Conservation (phyloP, 164 flowering plant genomes). For the Cinnamomum chago region DNA sequence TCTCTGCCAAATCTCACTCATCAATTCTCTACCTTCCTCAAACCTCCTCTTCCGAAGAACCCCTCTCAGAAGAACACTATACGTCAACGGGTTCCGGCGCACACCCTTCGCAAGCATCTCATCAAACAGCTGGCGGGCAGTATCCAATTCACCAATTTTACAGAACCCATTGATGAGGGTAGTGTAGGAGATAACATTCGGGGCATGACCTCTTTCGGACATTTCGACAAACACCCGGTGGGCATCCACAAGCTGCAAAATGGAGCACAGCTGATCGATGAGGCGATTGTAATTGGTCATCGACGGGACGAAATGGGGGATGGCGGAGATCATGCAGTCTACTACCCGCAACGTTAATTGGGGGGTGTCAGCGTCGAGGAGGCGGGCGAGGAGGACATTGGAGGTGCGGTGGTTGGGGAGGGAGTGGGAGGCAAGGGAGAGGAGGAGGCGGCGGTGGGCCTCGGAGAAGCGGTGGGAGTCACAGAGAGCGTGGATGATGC, state of each 20-base stretch:
- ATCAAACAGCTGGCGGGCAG: constrained; percentile 59
- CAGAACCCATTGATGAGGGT: constrained; percentile 64
- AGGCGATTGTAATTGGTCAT: constrained; percentile 68
- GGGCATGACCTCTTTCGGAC: constrained; percentile 51
- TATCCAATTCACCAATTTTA: constrained; percentile 39
- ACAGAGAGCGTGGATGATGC: constrained; percentile 76
- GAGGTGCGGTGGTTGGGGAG: constrained; percentile 77
- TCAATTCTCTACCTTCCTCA: constrained; percentile 42
- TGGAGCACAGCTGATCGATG: constrained; percentile 55
- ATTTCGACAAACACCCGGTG: constrained; percentile 54
- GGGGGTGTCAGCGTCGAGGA: constrained; percentile 53
- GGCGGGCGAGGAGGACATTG: constrained; percentile 72
- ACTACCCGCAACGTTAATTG: constrained; percentile 34
- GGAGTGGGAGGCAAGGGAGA: constrained; percentile 32
- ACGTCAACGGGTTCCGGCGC: constrained; percentile 62
- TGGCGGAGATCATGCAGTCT: constrained; percentile 27
- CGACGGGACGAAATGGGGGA: constrained; percentile 71
- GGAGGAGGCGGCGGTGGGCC: constrained; percentile 62
- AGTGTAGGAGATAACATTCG: constrained; percentile 66
- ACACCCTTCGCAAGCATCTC: constrained; percentile 67
- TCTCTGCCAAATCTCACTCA: constrained; percentile 52
- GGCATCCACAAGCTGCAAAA: constrained; percentile 30
- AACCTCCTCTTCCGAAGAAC: constrained; percentile 43
- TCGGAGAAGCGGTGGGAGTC: constrained; percentile 54
- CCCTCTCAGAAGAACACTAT: constrained; percentile 63